These are phyloP conservation scores for Pythium folliculosum DNA, from an alignment of 352 stramenopile genomes.

Conservation along the genomic window DNA sequence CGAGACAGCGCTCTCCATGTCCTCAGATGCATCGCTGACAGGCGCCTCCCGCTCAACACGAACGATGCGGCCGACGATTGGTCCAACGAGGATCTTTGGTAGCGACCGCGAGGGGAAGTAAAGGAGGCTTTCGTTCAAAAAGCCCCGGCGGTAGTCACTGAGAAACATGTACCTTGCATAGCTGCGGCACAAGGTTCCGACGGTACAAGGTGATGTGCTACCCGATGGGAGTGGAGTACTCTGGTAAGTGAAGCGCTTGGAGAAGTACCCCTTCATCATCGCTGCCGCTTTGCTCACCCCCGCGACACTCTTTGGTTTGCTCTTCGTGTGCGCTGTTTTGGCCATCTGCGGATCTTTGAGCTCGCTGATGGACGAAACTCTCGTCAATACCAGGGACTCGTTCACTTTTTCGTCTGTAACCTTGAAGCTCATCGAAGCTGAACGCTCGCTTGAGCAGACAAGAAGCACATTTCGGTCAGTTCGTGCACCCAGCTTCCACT, in stretches of 20 bases:
- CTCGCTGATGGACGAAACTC: slow-evolving; percentile 62
- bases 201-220: not conserved
- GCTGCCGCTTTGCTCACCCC: not conserved
- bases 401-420: slow-evolving; percentile 67
- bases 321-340: slow-evolving; percentile 26
- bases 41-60: slow-evolving; percentile 10
- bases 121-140: slow-evolving; percentile 51
- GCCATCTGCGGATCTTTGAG: slow-evolving; percentile 25
- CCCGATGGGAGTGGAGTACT: slow-evolving; percentile 27
- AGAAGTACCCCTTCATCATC: slow-evolving; percentile 58
- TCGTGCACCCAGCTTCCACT: slow-evolving; percentile 54
- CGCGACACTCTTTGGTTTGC: slow-evolving; percentile 19
- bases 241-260: slow-evolving; percentile 70
- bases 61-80: slow-evolving; percentile 57
- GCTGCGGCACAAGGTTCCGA: slow-evolving; percentile 6
- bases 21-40: not conserved
- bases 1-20: not conserved
- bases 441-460: slow-evolving; percentile 39
- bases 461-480: slow-evolving; percentile 41
- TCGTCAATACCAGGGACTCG: slow-evolving; percentile 47
- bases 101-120: slow-evolving; percentile 50
- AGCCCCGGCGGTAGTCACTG: slow-evolving; percentile 53
- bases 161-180: slow-evolving; percentile 50
- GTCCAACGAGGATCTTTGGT: slow-evolving; percentile 49
- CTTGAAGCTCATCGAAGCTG: slow-evolving; percentile 46